A percentile compares a stretch with the other conserved stretches of the same genome.
phyloP scores from a whole-genome alignment of 768 basidiomycete species.

The Aureoboletus auriporus region DNA sequence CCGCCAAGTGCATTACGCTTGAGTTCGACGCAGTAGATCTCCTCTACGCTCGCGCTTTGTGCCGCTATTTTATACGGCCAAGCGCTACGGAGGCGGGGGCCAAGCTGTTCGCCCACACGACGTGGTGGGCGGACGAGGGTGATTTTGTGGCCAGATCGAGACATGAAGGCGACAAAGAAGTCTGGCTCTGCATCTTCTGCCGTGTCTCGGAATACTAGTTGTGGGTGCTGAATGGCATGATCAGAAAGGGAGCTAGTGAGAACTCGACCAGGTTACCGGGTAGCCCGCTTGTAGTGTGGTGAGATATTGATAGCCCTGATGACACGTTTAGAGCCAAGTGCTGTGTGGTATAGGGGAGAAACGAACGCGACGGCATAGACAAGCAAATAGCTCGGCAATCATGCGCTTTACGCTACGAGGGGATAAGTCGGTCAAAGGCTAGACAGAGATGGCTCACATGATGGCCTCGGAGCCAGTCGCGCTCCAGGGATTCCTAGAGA shows the following conservation, averaged over 20 bases:
- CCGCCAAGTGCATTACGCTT: slow-evolving; percentile 39
- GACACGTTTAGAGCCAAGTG: slow-evolving; percentile 3
- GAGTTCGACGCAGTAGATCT: slow-evolving; percentile 53
- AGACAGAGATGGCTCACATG: slow-evolving; percentile 37
- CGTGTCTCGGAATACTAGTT: slow-evolving; percentile 62
- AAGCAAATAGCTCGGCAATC: slow-evolving; percentile 54
- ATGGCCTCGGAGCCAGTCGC: slow-evolving; percentile 49
- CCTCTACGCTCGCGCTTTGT: slow-evolving; percentile 44
- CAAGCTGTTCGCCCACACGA: slow-evolving; percentile 35
- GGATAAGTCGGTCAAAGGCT: slow-evolving; percentile 17
- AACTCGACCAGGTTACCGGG: slow-evolving; percentile 36
- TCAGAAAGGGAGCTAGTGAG: slow-evolving; percentile 7
- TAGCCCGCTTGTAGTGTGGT: slow-evolving; percentile 57
- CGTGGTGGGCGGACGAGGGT: slow-evolving; percentile 40
- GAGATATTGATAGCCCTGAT: slow-evolving; percentile 70
- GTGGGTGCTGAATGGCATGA: slow-evolving; percentile 42
- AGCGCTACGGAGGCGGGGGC: slow-evolving; percentile 34
- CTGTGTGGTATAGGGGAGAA: slow-evolving; percentile 6
- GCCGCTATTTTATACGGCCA: slow-evolving; percentile 41
- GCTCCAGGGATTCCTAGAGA: slow-evolving; percentile 67
- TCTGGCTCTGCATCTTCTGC: slow-evolving; percentile 44
- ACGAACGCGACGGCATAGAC: slow-evolving; percentile 57
- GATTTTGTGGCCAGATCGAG: slow-evolving; percentile 55
- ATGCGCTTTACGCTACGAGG: slow-evolving; percentile 52
- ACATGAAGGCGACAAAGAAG: slow-evolving; percentile 67